These are phyloP conservation scores for Thamnidium elegans DNA, from an alignment of 192 early-diverging fungal genomes.

Conservation along the genomic window DNA sequence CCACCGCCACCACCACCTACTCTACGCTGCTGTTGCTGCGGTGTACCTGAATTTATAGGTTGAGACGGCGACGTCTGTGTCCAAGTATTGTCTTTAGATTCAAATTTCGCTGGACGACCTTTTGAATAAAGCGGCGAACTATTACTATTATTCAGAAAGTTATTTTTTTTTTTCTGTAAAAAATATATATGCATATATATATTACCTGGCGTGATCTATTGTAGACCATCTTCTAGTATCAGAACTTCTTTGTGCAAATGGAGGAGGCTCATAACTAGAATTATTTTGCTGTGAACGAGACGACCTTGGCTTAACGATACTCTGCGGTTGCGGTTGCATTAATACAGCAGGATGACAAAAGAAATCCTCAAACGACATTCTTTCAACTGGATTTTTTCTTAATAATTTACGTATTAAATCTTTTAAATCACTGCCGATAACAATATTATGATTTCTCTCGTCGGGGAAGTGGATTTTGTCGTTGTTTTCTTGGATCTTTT, in stretches of 20 bases:
- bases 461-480: conserved; percentile 89
- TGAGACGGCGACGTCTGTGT: conserved; percentile 6
- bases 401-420: conserved; percentile 81
- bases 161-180: neutral
- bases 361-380: conserved; percentile 93
- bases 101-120: conserved; percentile 1
- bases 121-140: conserved; percentile 12
- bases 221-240: neutral
- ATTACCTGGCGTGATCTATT: neutral
- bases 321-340: neutral
- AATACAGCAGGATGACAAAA: conserved; percentile 78
- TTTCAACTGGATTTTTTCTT: conserved; percentile 81
- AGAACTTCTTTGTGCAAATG: conserved; percentile 11
- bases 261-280: conserved; percentile 18
- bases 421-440: conserved; percentile 65
- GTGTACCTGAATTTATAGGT: conserved; percentile 5
- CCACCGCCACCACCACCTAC: too few relatives aligned
- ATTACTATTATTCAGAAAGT: neutral
- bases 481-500: conserved; percentile 83
- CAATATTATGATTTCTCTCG: conserved; percentile 30
- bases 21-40: neutral
- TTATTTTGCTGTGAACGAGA: too few relatives aligned
- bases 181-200: neutral
- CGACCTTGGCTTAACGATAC: neutral
- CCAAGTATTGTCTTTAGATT: neutral